These are phyloP conservation scores for Plasmodium malariae DNA, from an alignment of 169 alveolate genomes.

Conservation along the genomic window DNA sequence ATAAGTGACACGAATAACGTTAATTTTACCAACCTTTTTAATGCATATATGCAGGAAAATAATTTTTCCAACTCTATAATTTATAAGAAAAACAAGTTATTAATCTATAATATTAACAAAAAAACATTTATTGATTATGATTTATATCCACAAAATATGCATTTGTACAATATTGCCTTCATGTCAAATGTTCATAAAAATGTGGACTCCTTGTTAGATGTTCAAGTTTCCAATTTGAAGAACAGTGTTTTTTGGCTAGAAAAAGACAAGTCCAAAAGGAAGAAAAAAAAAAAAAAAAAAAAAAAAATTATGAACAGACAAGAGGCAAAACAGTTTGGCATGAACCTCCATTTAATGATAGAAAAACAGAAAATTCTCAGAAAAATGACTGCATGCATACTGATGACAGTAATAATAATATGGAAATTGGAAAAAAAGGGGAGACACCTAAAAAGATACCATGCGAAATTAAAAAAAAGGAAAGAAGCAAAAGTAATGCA, in stretches of 20 bases:
- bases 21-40: conserved; percentile 14
- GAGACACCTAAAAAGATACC: not conserved
- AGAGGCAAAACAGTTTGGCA: not conserved
- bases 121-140: conserved; percentile 75
- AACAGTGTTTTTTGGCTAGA: conserved; percentile 59
- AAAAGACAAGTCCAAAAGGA: not conserved
- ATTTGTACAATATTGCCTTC: conserved; percentile 59
- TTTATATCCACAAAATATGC: conserved; percentile 68
- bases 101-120: conserved; percentile 58
- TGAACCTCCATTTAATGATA: too few relatives aligned
- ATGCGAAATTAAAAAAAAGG: not conserved
- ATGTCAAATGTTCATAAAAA: conserved; percentile 42
- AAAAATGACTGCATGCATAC: too few relatives aligned
- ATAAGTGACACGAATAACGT: not conserved
- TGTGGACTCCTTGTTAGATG: conserved; percentile 32
- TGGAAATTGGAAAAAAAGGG: not conserved
- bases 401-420: not conserved
- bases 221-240: conserved; percentile 41
- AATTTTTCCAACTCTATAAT: conserved; percentile 7
- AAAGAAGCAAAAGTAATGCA: not conserved
- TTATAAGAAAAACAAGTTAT: conserved; percentile 44
- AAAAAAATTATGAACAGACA: not conserved
- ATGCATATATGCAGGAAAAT: conserved; percentile 16
- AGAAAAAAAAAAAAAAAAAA: not conserved
- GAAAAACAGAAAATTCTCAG: too few relatives aligned